Percentiles rank a stretch among this genome's conserved stretches.
Conservation (phyloP, 2,329 filamentous ascomycete species). For the Incumbomyces lentus region DNA sequence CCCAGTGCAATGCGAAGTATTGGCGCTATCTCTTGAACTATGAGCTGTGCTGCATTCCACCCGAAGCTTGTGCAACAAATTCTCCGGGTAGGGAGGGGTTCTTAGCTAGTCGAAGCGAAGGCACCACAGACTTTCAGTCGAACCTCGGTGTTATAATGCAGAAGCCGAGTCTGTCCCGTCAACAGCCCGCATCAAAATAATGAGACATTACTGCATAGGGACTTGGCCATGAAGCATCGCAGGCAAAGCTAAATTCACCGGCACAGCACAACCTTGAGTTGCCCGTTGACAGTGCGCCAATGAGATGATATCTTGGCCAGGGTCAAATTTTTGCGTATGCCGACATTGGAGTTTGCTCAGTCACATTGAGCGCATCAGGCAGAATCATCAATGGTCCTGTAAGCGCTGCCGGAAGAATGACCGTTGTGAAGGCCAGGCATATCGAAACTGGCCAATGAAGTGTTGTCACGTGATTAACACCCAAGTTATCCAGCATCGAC, state of each 20-base stretch:
- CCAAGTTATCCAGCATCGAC: neutral
- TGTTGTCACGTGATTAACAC: too few relatives aligned
- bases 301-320: neutral
- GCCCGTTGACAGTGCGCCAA: conserved; percentile 1
- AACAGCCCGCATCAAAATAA: neutral
- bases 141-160: too few relatives aligned
- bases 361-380: conserved; percentile 4
- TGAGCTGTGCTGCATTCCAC: neutral
- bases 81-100: neutral
- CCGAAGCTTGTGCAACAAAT: neutral
- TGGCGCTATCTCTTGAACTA: neutral
- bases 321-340: too few relatives aligned
- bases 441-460: too few relatives aligned
- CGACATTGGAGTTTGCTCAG: neutral
- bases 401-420: conserved; percentile 1
- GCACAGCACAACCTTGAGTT: neutral
- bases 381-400: conserved; percentile 4
- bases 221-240: neutral
- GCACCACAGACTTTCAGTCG: too few relatives aligned
- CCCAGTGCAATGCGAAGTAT: neutral
- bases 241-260: conserved; percentile 6
- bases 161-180: too few relatives aligned
- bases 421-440: neutral
- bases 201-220: neutral
- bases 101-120: neutral